phyloP scores from a whole-genome alignment of 441 rosid species.

The Erodium trifolium region DNA sequence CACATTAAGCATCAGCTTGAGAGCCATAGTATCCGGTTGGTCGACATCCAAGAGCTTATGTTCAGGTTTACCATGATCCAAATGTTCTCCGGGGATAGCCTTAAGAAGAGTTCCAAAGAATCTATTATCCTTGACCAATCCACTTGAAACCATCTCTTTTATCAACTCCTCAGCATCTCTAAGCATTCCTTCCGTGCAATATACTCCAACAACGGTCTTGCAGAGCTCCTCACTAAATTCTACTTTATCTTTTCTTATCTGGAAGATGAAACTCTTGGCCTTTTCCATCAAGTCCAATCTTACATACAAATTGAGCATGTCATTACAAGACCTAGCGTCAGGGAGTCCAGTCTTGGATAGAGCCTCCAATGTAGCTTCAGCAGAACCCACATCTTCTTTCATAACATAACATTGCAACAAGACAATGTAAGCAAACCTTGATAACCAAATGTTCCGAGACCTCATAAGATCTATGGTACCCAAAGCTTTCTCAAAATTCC shows the following conservation, averaged over 20 bases:
- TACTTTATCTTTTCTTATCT: conserved; percentile 42
- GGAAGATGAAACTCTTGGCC: conserved; percentile 47
- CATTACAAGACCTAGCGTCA: conserved; percentile 73
- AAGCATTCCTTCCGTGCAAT: conserved; percentile 59
- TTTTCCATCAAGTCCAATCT: conserved; percentile 43
- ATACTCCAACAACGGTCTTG: conserved; percentile 41
- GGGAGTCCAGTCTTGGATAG: conserved; percentile 61
- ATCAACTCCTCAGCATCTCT: conserved; percentile 40
- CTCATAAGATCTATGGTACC: conserved; percentile 56
- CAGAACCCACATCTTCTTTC: conserved; percentile 54
- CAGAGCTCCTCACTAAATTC: conserved; percentile 53
- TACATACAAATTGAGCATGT: conserved; percentile 58
- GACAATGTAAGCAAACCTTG: conserved; percentile 77
- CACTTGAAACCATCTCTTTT: conserved; percentile 39
- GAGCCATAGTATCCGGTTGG: conserved; percentile 42
- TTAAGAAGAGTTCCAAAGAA: conserved; percentile 50
- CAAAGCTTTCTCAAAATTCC: conserved; percentile 63
- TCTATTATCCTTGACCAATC: conserved; percentile 31
- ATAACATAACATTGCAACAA: conserved; percentile 64
- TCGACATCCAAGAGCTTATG: conserved; percentile 23
- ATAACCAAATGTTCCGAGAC: conserved; percentile 52
- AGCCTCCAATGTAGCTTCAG: conserved; percentile 64
- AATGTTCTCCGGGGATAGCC: conserved; percentile 26
- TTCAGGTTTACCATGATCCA: conserved; percentile 18
- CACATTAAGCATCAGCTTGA: conserved; percentile 48